Base-by-base conservation (phyloP, 164 flowering plant species). In the Tinospora cordifolia region DNA sequence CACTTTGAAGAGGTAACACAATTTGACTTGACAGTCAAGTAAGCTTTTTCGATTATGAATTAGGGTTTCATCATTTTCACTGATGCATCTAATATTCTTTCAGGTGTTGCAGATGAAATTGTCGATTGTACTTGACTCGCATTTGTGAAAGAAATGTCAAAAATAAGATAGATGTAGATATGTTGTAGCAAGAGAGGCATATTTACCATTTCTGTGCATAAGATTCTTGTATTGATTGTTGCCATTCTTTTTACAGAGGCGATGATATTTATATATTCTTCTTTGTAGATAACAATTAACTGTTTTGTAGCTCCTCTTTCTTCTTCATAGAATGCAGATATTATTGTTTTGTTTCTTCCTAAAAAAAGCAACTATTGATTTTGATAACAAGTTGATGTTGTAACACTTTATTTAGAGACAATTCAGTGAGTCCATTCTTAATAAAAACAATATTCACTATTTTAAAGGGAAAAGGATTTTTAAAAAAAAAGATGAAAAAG, bases 21-120 rank as follows among this genome's bases (percentile, higher is more conserved):
- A 27, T 46, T 21, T 30, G 27, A 19, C 41, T 40, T 60, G 36
- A 15, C 25, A 14, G 11, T 69, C 17, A 26, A 60, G 25, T 60
- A 10, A 60, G 11, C 25, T 60, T 3, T 60, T 11, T 34, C 60
- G 36, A 17, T 19, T 34, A 7, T 13, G 51, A 34, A 21, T 24
- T 19, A n/a, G 34, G 15, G 27, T 73, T 63, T 36, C 49, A 14
- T 44, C 58, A 24, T 38, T 62, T 54, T 41, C 46, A 51, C 11
- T 60, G 11, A 25, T 21, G 38, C 13, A 15, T 46, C 54, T 69
- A 24, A 39, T 66, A 57, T 69, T 30, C 24, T 25, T 68, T 51
- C 82, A 84, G 87, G 82, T 84, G 12, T 75, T 78, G 67, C 68
- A 71, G 69, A 78, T 73, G 70, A 71, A 74, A 41, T 65, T 82